Evolutionary conservation across 345 rosid genomes (phyloP).

Genomic region (Lumnitzera racemosa): DNA sequence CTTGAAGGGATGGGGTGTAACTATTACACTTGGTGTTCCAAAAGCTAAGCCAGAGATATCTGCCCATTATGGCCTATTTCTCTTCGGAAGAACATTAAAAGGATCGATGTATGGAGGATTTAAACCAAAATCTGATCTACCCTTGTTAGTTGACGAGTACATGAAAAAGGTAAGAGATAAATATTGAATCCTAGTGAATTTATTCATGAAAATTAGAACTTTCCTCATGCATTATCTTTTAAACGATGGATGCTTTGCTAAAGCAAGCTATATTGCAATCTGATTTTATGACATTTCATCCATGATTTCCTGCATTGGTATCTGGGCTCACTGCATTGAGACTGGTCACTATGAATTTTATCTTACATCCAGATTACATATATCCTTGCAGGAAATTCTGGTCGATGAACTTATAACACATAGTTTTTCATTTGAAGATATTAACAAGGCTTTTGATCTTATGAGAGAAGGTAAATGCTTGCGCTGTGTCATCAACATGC

Average conservation of each 20-base stretch:
- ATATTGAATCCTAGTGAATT: not conserved
- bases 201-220: not conserved
- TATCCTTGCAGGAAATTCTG: constrained; percentile 50
- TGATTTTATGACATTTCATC: too few relatives aligned
- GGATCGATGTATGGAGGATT: constrained; percentile 86
- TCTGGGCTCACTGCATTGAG: too few relatives aligned
- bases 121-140: constrained; percentile 88
- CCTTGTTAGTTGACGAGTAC: constrained; percentile 66
- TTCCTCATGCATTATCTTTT: not conserved
- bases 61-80: constrained; percentile 70
- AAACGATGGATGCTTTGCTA: too few relatives aligned
- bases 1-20: constrained; percentile 82
- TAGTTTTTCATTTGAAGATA: constrained; percentile 55
- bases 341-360: too few relatives aligned
- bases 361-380: not conserved
- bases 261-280: too few relatives aligned
- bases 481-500: constrained; percentile 80
- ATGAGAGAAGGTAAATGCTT: constrained; percentile 82
- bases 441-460: constrained; percentile 67
- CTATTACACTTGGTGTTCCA: constrained; percentile 90
- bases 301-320: too few relatives aligned
- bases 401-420: constrained; percentile 72
- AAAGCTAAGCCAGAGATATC: constrained; percentile 67
- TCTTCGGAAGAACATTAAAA: constrained; percentile 66
- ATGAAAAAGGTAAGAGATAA: constrained; percentile 48